phyloP scores from a whole-genome alignment of 116 monocot species.

The Cymodocea nodosa region DNA sequence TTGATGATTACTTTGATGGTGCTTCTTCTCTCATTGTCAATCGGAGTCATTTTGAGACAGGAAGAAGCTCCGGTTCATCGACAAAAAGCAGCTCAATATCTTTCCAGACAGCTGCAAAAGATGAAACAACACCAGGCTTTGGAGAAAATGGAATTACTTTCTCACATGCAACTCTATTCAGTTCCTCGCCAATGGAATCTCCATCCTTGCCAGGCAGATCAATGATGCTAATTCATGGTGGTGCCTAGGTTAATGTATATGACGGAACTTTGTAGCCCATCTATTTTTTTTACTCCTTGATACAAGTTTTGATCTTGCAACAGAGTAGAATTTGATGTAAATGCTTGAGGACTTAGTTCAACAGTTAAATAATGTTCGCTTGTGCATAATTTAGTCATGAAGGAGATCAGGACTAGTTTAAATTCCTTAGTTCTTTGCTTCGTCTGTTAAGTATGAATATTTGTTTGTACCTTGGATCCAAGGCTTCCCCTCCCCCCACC shows the following conservation, averaged over 20 bases:
- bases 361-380: constrained; percentile 2
- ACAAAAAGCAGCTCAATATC: constrained; percentile 64
- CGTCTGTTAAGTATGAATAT: background rate
- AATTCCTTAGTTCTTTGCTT: background rate
- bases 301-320: constrained; percentile 3
- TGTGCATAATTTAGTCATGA: constrained; percentile 6
- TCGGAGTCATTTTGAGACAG: constrained; percentile 28
- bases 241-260: background rate
- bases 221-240: background rate
- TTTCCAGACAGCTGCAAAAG: constrained; percentile 43
- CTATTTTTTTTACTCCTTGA: background rate
- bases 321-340: constrained; percentile 4
- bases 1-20: constrained; percentile 48
- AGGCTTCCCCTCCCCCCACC: no score
- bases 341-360: constrained; percentile 1
- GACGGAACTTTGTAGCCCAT: background rate
- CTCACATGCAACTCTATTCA: background rate
- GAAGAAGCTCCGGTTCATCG: constrained; percentile 49
- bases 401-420: background rate
- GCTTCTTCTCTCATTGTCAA: constrained; percentile 25
- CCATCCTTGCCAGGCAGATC: constrained; percentile 1
- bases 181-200: constrained; percentile 1
- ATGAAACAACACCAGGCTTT: constrained; percentile 8
- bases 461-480: background rate
- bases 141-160: background rate